Base-by-base conservation (phyloP, 176 grass and related monocot species). In the Chrysopogon serrulatus region DNA sequence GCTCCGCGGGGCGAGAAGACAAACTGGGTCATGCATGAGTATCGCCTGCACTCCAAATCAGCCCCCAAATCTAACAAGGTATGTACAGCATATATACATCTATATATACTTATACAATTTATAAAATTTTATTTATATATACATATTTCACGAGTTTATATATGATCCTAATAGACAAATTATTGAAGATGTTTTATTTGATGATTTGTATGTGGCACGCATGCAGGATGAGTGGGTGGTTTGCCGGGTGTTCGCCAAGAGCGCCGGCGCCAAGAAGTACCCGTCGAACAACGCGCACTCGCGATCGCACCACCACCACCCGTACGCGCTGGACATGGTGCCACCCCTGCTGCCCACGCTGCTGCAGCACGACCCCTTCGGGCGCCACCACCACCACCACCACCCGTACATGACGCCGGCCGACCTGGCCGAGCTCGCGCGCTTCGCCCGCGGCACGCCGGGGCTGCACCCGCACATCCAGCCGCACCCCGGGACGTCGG, bases 11-110 rank as follows among this genome's bases (percentile, higher is more conserved):
- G 95, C 7, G 88, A 97, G 75, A 97, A 97, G 66, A 92, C 88
- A 6, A 97, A 92, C 35, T 97, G 95, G 95, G 92, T 97, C 69
- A 97, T 94, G 86, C 95, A 97, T 36, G 95, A 97, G 76, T 94
- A 97, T 34, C 83, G 95, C 1, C 73, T 97, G 4, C 78, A 92
- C 45, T 64, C 82, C 17, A 94, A 97, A 68, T 61, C 86, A 0
- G 14, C 43, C 18, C 66, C 77, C 10, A 97, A 92, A 92, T 81
- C 88, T 74, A 92, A 86, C 86, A 97, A 94, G 94, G 94, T 94
- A 86, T 45, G 4, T 1, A 62, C 8, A 34, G 18, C 23, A 67
- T 35, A 17, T 66, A 31, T 23, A 41, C 0, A 30, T 13, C 18
- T 56, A 6, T 0, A n/a, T n/a, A n/a, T n/a, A n/a, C n/a, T n/a